A percentile compares a stretch with the other conserved stretches of the same genome.
phyloP scores from a whole-genome alignment of 73 alveolate genomes.

The Tetrahymena thermophila region DNA sequence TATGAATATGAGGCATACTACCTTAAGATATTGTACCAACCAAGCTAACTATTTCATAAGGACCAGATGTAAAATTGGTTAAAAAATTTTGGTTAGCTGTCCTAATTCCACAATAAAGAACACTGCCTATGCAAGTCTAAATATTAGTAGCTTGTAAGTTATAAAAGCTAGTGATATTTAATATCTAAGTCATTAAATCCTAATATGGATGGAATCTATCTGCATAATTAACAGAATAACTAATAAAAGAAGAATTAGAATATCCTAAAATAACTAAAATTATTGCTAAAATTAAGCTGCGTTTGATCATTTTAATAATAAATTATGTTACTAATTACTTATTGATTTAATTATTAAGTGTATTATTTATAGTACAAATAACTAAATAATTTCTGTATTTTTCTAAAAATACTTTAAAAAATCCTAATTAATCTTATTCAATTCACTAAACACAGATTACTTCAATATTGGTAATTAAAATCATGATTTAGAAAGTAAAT shows the following conservation, averaged over 20 bases:
- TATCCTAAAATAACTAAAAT: neutral
- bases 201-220: neutral
- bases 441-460: too few relatives aligned
- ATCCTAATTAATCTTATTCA: too few relatives aligned
- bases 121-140: slow-evolving; percentile 26
- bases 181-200: neutral
- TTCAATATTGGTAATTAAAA: too few relatives aligned
- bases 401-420: too few relatives aligned
- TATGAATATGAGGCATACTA: slow-evolving; percentile 7
- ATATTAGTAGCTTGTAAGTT: slow-evolving; percentile 11
- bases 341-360: too few relatives aligned
- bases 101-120: slow-evolving; percentile 14
- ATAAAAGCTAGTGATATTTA: neutral
- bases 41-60: slow-evolving; percentile 14
- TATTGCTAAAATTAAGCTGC: neutral
- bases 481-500: too few relatives aligned
- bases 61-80: slow-evolving; percentile 1
- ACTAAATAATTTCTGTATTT: too few relatives aligned
- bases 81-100: neutral
- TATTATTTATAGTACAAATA: too few relatives aligned
- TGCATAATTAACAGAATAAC: neutral
- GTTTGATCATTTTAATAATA: neutral
- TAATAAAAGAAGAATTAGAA: neutral
- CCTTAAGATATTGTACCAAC: slow-evolving; percentile 28
- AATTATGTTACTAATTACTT: too few relatives aligned